phyloP scores from a whole-genome alignment of 805 yeast genomes.

The Monosporozyma aquatica region DNA sequence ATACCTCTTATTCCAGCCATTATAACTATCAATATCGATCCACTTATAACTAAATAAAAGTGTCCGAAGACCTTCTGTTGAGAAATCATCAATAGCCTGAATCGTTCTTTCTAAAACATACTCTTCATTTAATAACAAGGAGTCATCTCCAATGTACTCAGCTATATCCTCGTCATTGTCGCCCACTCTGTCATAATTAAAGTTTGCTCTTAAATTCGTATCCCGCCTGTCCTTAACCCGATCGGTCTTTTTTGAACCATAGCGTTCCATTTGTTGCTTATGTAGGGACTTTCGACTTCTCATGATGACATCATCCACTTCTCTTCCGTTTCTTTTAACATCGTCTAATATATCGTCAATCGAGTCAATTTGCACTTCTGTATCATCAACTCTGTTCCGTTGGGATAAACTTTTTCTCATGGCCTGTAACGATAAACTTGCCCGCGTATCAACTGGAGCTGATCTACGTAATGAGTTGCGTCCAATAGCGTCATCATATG shows the following conservation, averaged over 20 bases:
- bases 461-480: conserved; percentile 30
- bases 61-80: conserved; percentile 91
- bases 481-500: conserved; percentile 15
- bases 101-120: conserved; percentile 74
- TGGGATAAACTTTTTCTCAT: conserved; percentile 25
- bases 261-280: conserved; percentile 47
- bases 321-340: conserved; percentile 39
- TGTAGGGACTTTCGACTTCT: conserved; percentile 52
- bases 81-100: conserved; percentile 86
- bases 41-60: conserved; percentile 73
- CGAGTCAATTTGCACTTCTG: conserved; percentile 31
- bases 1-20: conserved; percentile 58
- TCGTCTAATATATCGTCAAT: conserved; percentile 43
- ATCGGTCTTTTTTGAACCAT: conserved; percentile 29
- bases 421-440: conserved; percentile 26
- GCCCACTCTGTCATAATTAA: not conserved
- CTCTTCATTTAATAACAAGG: conserved; percentile 58
- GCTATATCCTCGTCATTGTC: conserved; percentile 11
- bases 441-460: conserved; percentile 19
- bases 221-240: no score
- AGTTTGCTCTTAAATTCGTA: no score
- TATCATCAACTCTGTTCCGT: conserved; percentile 11
- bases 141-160: conserved; percentile 43
- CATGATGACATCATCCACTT: conserved; percentile 43
- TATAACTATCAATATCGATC: conserved; percentile 51